phyloP scores from a whole-genome alignment of 768 basidiomycete species.

The Mycena maculata region DNA sequence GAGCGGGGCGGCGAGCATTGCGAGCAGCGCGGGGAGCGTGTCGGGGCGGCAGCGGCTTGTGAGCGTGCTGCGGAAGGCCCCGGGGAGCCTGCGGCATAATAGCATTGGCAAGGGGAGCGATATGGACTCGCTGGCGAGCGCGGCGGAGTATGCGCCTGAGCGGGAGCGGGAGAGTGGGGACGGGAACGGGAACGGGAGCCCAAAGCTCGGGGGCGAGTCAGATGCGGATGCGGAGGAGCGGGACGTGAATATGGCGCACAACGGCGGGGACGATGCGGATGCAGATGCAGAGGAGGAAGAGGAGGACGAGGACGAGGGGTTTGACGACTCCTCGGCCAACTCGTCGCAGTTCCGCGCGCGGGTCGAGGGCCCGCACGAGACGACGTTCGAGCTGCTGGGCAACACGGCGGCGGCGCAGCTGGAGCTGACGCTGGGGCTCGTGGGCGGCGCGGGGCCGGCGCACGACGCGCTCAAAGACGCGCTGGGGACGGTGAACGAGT shows the following conservation, averaged over 20 bases:
- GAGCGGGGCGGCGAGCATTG: slow-evolving; percentile 53
- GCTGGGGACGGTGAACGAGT: slow-evolving; percentile 69
- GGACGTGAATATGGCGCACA: slow-evolving; percentile 12
- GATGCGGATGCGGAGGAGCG: slow-evolving; percentile 39
- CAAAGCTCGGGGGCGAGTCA: slow-evolving; percentile 37
- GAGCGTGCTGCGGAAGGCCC: slow-evolving; percentile 28
- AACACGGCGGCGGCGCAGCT: slow-evolving; percentile 81
- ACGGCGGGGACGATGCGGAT: slow-evolving; percentile 19
- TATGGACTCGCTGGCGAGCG: slow-evolving; percentile 24
- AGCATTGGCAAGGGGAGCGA: slow-evolving; percentile 10
- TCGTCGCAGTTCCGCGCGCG: slow-evolving; percentile 48
- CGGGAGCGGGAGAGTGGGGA: slow-evolving; percentile 22
- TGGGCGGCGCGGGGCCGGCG: slow-evolving; percentile 43
- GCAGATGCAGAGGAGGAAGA: slow-evolving; percentile 37
- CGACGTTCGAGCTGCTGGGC: slow-evolving; percentile 72
- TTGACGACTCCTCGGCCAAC: slow-evolving; percentile 55
- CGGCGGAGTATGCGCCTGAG: slow-evolving; percentile 10
- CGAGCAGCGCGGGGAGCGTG: slow-evolving; percentile 18
- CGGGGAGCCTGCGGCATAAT: not conserved
- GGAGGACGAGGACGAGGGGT: slow-evolving; percentile 42
- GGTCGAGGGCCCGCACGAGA: slow-evolving; percentile 66
- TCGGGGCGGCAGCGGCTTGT: slow-evolving; percentile 28
- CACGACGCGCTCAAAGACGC: slow-evolving; percentile 71
- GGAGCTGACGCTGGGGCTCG: slow-evolving; percentile 76
- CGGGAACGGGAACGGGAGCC: slow-evolving; percentile 31